A percentile compares a stretch with the other conserved stretches of the same genome.
These are phyloP conservation scores for Rhamnella rubrinervis DNA, from an alignment of 331 rosid species.

Conservation along the genomic window DNA sequence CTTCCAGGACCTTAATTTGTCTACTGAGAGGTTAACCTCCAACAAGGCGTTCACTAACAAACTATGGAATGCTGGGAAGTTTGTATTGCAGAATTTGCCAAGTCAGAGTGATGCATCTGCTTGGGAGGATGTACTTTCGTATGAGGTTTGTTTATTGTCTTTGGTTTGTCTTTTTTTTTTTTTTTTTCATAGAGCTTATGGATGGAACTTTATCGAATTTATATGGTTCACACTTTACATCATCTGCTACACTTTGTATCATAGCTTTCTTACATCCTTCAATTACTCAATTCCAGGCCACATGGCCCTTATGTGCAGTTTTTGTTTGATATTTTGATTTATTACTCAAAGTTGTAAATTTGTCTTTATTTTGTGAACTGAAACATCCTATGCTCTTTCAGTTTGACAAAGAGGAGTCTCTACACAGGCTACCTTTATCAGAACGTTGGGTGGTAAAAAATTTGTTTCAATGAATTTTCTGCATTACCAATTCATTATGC, in stretches of 20 bases:
- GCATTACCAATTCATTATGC: neutral
- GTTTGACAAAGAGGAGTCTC: slow-evolving; percentile 67
- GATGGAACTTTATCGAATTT: no score
- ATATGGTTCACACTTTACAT: no score
- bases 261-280: no score
- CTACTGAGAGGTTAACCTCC: slow-evolving; percentile 76
- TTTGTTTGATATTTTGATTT: no score
- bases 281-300: no score
- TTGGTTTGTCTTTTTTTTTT: neutral
- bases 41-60: slow-evolving; percentile 96
- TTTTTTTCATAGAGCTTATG: no score
- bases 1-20: slow-evolving; percentile 90
- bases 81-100: slow-evolving; percentile 84
- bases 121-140: slow-evolving; percentile 64
- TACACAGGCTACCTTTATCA: slow-evolving; percentile 67
- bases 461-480: slow-evolving; percentile 14
- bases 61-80: slow-evolving; percentile 97
- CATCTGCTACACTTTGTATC: no score
- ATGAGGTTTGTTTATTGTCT: slow-evolving; percentile 40
- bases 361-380: slow-evolving; percentile 18
- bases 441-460: slow-evolving; percentile 95
- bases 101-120: slow-evolving; percentile 45
- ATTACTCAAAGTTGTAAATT: neutral
- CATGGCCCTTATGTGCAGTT: no score
- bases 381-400: slow-evolving; percentile 28